Evolutionary conservation across 148 eudicot species (phyloP).

Genomic region (Persicaria maculosa): DNA sequence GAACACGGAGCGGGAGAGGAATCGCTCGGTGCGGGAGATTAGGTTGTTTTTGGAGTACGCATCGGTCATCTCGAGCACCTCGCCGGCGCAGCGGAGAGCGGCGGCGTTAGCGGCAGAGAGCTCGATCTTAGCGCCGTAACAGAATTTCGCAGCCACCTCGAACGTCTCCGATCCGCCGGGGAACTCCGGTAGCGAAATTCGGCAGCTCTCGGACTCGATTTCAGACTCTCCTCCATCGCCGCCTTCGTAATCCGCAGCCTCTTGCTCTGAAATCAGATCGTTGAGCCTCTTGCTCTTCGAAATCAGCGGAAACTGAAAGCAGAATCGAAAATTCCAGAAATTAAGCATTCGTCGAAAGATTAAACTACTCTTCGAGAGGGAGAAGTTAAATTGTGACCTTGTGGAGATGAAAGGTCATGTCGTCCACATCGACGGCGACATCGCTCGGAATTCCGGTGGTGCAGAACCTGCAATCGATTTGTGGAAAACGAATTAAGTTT

Average conservation of each 20-base stretch:
- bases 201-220: constrained; percentile 25
- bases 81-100: constrained; percentile 89
- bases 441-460: constrained; percentile 89
- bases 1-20: constrained; percentile 46
- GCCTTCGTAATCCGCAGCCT: constrained; percentile 16
- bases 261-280: constrained; percentile 59
- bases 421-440: constrained; percentile 60
- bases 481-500: not conserved
- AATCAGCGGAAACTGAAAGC: constrained; percentile 74
- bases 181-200: constrained; percentile 49
- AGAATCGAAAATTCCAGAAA: not conserved
- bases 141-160: constrained; percentile 90
- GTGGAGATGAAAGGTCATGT: constrained; percentile 91
- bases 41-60: constrained; percentile 74
- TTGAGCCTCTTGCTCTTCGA: constrained; percentile 74
- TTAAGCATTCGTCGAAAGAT: not conserved
- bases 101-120: constrained; percentile 53
- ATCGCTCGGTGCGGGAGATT: constrained; percentile 57
- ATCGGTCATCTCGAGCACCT: constrained; percentile 75
- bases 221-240: not conserved
- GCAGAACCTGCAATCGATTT: constrained; percentile 49
- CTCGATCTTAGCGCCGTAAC: constrained; percentile 79
- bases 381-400: constrained; percentile 32
- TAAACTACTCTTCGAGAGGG: not conserved
- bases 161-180: constrained; percentile 85